Percentiles rank a stretch among this genome's conserved stretches.
phyloP scores from a whole-genome alignment of 2,329 filamentous ascomycete species.

The Chrysosporium queenslandicum region DNA sequence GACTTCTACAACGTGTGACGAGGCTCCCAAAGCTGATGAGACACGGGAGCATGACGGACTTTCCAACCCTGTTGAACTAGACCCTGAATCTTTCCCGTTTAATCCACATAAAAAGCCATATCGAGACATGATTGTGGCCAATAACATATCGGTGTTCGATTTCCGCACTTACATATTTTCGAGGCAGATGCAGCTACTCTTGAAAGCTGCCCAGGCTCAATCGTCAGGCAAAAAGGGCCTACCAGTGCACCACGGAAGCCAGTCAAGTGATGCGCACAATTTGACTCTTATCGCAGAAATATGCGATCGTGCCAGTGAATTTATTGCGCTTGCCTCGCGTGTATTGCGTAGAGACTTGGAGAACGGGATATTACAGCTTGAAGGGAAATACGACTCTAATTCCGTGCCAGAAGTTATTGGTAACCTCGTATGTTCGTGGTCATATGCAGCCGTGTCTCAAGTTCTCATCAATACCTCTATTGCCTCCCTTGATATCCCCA shows the following conservation, averaged over 20 bases:
- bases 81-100: conserved; percentile 32
- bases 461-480: conserved; percentile 36
- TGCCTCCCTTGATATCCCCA: conserved; percentile 28
- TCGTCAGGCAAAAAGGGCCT: conserved; percentile 25
- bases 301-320: conserved; percentile 70
- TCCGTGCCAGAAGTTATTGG: conserved; percentile 27
- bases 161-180: conserved; percentile 91
- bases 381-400: conserved; percentile 24
- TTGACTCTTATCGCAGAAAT: conserved; percentile 74
- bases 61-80: conserved; percentile 22
- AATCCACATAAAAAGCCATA: conserved; percentile 64
- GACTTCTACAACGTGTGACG: conserved; percentile 11
- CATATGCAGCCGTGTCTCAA: conserved; percentile 36
- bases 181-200: conserved; percentile 69
- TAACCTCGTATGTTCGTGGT: conserved; percentile 42
- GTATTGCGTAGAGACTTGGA: conserved; percentile 70
- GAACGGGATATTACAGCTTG: conserved; percentile 45
- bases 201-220: conserved; percentile 63
- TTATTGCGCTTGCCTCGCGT: conserved; percentile 69
- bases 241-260: conserved; percentile 36
- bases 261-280: conserved; percentile 58
- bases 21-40: conserved; percentile 25
- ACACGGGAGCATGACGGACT: conserved; percentile 28
- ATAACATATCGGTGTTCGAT: conserved; percentile 92
- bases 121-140: conserved; percentile 81